These are phyloP conservation scores for Solanum chmielewskii DNA, from an alignment of 257 asterid genomes.

Conservation along the genomic window DNA sequence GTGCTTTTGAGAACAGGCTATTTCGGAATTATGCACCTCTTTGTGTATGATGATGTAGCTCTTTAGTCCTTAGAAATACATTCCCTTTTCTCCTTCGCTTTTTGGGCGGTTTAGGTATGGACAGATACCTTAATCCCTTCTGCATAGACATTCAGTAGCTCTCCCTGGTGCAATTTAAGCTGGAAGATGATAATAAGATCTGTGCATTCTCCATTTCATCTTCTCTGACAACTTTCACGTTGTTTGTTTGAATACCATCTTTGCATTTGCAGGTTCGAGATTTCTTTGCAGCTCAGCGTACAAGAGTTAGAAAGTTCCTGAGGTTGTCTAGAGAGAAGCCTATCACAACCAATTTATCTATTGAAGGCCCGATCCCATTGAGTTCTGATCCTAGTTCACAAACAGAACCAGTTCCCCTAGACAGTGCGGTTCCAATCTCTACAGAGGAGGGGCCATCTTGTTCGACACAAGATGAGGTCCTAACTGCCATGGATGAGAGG, in stretches of 20 bases:
- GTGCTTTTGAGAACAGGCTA: background rate
- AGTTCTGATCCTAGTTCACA: conserved; percentile 29
- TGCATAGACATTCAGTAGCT: background rate
- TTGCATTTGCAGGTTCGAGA: conserved; percentile 61
- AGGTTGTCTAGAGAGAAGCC: conserved; percentile 59
- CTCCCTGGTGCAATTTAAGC: background rate
- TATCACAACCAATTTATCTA: conserved; percentile 26
- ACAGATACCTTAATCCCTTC: background rate
- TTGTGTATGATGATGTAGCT: background rate
- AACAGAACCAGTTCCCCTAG: conserved; percentile 55
- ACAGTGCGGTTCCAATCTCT: conserved; percentile 39
- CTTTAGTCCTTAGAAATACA: background rate
- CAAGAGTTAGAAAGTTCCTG: conserved; percentile 75
- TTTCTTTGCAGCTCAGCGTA: conserved; percentile 63
- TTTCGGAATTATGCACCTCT: background rate
- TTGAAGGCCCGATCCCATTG: conserved; percentile 25
- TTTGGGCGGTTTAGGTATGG: background rate
- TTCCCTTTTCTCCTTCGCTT: background rate
- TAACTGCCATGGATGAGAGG: conserved; percentile 43
- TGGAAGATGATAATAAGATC: background rate
- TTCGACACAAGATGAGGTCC: conserved; percentile 38
- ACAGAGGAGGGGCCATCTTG: conserved; percentile 54
- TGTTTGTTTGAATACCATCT: background rate
- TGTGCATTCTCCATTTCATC: background rate
- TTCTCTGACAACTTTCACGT: background rate